These are phyloP conservation scores for Globisporangium carolinianum DNA, from an alignment of 352 stramenopile genomes.

Conservation along the genomic window DNA sequence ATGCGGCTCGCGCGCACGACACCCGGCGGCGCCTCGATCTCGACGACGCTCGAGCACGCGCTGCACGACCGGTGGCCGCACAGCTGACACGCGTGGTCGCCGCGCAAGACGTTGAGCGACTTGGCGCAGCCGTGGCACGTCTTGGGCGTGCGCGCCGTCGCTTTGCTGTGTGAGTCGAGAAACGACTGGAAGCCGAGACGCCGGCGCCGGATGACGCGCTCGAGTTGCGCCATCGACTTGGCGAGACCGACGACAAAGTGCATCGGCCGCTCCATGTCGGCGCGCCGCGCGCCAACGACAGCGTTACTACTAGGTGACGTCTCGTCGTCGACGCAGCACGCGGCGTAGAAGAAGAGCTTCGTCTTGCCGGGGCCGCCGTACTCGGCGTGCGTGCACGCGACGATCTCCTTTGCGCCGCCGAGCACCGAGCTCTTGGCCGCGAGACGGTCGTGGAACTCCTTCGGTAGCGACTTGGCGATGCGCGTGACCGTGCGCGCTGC, in stretches of 20 bases:
- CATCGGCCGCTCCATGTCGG: conserved; percentile 18
- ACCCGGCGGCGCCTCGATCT: conserved; percentile 19
- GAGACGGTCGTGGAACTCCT: conserved; percentile 43
- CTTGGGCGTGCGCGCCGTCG: conserved; percentile 12
- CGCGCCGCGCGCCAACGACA: neutral
- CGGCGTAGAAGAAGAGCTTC: conserved; percentile 21
- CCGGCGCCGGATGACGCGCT: conserved; percentile 16
- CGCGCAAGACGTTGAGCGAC: conserved; percentile 19
- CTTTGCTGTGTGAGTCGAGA: conserved; percentile 19
- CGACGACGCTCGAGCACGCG: conserved; percentile 13
- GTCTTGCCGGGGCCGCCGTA: conserved; percentile 14
- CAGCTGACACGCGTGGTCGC: conserved; percentile 25
- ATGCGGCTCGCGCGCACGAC: conserved; percentile 17
- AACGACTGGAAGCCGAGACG: conserved; percentile 29
- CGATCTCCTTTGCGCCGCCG: conserved; percentile 22
- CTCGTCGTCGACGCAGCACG: conserved; percentile 25
- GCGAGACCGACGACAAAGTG: conserved; percentile 15
- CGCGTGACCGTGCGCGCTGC: conserved; percentile 28
- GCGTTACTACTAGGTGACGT: neutral
- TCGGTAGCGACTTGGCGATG: conserved; percentile 59
- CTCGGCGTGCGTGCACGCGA: conserved; percentile 20
- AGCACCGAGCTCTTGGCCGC: conserved; percentile 18
- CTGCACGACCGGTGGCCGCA: conserved; percentile 32
- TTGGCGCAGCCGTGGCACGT: conserved; percentile 27
- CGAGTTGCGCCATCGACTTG: conserved; percentile 15